Evolutionary conservation across 495 filamentous ascomycete genomes (phyloP).

Genomic region (Xylaria intraflava): DNA sequence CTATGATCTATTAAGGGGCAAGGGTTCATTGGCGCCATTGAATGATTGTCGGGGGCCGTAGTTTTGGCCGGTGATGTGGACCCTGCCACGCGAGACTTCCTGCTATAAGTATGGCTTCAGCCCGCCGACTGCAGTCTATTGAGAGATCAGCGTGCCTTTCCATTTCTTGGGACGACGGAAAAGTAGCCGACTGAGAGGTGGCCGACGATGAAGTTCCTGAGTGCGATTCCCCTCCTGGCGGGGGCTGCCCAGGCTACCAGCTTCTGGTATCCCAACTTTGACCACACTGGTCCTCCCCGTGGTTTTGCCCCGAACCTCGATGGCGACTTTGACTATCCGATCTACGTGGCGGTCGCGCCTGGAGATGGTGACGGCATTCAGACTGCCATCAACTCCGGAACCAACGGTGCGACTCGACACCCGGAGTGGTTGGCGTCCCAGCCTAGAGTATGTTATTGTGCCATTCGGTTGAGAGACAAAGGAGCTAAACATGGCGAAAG

Average conservation of each 20-base stretch:
- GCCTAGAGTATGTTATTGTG: constrained; percentile 24
- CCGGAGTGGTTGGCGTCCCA: constrained; percentile 36
- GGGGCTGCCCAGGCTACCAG: constrained; percentile 18
- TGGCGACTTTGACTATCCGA: constrained; percentile 27
- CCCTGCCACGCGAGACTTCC: too few relatives aligned
- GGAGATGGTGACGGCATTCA: constrained; percentile 34
- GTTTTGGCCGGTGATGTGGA: too few relatives aligned
- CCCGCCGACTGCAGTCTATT: not conserved
- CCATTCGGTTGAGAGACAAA: not conserved
- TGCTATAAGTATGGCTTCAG: constrained; percentile 2
- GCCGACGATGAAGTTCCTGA: not conserved
- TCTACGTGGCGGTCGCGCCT: constrained; percentile 27
- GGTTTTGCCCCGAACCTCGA: constrained; percentile 35
- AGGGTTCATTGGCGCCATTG: too few relatives aligned
- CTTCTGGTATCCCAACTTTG: constrained; percentile 34
- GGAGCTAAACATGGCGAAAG: constrained; percentile 13
- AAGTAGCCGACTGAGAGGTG: not conserved
- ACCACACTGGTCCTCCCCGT: constrained; percentile 25
- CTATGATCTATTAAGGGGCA: too few relatives aligned
- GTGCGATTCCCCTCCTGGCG: constrained; percentile 3
- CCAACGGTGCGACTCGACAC: constrained; percentile 25
- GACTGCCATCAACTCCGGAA: constrained; percentile 26
- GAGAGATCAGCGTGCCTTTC: not conserved
- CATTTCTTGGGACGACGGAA: not conserved
- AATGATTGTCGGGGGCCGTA: too few relatives aligned